Evolutionary conservation across 2,329 filamentous ascomycete genomes (phyloP).

Genomic region (Aspergillus ochraceus): DNA sequence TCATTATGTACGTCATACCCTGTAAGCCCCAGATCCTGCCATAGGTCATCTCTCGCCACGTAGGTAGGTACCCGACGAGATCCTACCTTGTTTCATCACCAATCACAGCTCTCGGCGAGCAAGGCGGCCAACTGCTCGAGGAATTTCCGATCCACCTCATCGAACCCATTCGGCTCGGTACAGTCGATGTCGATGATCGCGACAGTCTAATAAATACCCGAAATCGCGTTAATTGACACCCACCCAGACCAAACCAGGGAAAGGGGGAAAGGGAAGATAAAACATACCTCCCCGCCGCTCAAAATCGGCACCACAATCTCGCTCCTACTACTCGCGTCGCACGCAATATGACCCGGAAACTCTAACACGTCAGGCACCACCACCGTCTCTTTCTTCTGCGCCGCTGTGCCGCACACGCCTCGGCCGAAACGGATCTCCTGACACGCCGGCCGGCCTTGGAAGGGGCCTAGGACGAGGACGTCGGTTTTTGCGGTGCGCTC

Average conservation of each 20-base stretch:
- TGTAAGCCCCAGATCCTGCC: no score
- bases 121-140: constrained; percentile 44
- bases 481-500: constrained; percentile 20
- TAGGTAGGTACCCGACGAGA: no score
- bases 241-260: neutral
- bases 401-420: constrained; percentile 50
- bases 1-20: no score
- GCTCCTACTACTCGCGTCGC: constrained; percentile 49
- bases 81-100: constrained; percentile 16
- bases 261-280: neutral
- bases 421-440: constrained; percentile 48
- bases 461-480: constrained; percentile 47
- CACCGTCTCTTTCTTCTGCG: constrained; percentile 38
- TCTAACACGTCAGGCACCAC: constrained; percentile 45
- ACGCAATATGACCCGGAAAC: constrained; percentile 52
- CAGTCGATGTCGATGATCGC: constrained; percentile 53
- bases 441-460: constrained; percentile 51
- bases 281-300: constrained; percentile 39
- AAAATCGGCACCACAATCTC: constrained; percentile 53
- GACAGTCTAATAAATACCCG: constrained; percentile 37
- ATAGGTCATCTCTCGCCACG: no score
- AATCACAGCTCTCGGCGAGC: constrained; percentile 45
- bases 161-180: constrained; percentile 43
- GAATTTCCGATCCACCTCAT: constrained; percentile 45
- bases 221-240: constrained; percentile 1